phyloP scores from a whole-genome alignment of 805 yeast species.

The Yarrowia bubula region DNA sequence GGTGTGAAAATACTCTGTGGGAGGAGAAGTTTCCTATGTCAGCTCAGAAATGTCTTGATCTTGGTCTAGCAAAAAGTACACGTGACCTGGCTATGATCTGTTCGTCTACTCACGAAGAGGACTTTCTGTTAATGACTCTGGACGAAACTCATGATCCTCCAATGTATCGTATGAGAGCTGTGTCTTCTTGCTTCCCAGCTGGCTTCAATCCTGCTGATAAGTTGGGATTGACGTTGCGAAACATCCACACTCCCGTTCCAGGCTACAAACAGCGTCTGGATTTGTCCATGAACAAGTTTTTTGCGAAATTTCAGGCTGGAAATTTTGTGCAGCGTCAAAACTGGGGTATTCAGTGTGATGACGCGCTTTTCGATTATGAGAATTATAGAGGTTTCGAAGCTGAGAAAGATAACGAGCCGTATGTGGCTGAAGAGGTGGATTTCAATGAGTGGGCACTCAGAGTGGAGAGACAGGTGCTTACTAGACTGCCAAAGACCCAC shows the following conservation, averaged over 20 bases:
- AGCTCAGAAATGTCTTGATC: background rate
- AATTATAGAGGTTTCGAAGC: conserved; percentile 68
- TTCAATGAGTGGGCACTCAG: conserved; percentile 44
- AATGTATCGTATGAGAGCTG: conserved; percentile 55
- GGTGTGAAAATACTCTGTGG: conserved; percentile 42
- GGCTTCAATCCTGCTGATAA: conserved; percentile 65
- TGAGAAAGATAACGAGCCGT: conserved; percentile 49
- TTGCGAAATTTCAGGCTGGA: conserved; percentile 55
- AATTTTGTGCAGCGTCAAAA: conserved; percentile 72
- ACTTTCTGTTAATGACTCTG: conserved; percentile 55
- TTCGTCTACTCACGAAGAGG: conserved; percentile 49
- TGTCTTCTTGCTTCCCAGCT: conserved; percentile 61
- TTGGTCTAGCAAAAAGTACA: background rate
- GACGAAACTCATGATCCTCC: conserved; percentile 47
- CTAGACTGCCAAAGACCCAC: conserved; percentile 60
- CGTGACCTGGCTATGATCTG: conserved; percentile 19
- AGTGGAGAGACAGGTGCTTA: conserved; percentile 69
- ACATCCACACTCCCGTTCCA: conserved; percentile 67
- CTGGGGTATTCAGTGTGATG: conserved; percentile 59
- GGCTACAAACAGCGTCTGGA: conserved; percentile 63
- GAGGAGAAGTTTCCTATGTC: conserved; percentile 34
- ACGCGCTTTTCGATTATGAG: conserved; percentile 33
- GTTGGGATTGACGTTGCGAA: conserved; percentile 59
- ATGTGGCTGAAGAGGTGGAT: conserved; percentile 57
- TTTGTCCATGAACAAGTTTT: conserved; percentile 73